Evolutionary conservation across 2,329 filamentous ascomycete genomes (phyloP).

Genomic region (Penicillium sp.): DNA sequence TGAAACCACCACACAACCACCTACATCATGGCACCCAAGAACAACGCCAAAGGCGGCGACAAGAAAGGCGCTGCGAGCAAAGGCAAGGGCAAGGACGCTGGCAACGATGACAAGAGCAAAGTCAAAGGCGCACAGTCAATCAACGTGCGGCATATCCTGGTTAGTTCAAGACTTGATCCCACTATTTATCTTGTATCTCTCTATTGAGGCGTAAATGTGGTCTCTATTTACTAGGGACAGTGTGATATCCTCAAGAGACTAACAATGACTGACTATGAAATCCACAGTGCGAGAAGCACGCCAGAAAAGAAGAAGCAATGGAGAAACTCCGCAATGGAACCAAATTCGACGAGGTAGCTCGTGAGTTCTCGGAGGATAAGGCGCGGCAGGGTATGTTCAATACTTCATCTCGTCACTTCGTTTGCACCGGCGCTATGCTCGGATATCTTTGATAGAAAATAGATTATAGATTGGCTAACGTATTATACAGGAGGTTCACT

Average conservation of each 20-base stretch:
- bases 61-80: conserved; percentile 40
- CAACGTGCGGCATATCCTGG: conserved; percentile 69
- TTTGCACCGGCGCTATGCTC: too few relatives aligned
- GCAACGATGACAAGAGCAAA: conserved; percentile 48
- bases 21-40: conserved; percentile 50
- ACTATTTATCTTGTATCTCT: conserved; percentile 29
- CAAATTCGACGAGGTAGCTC: conserved; percentile 70
- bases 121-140: conserved; percentile 67
- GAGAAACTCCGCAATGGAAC: conserved; percentile 64
- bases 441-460: too few relatives aligned
- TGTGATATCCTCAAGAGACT: background rate
- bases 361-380: conserved; percentile 70
- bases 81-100: conserved; percentile 47
- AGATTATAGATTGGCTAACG: too few relatives aligned
- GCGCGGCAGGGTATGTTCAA: conserved; percentile 58
- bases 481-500: conserved; percentile 60
- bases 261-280: conserved; percentile 5
- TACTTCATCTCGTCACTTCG: too few relatives aligned
- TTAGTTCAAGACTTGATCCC: conserved; percentile 26
- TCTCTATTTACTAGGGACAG: background rate
- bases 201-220: background rate
- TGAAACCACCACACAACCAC: background rate
- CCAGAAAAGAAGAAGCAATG: conserved; percentile 69
- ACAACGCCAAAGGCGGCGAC: conserved; percentile 46
- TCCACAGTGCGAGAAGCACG: conserved; percentile 64